Base-by-base conservation (phyloP, 2,329 filamentous ascomycete species). In the Rasamsonia emersonii region DNA sequence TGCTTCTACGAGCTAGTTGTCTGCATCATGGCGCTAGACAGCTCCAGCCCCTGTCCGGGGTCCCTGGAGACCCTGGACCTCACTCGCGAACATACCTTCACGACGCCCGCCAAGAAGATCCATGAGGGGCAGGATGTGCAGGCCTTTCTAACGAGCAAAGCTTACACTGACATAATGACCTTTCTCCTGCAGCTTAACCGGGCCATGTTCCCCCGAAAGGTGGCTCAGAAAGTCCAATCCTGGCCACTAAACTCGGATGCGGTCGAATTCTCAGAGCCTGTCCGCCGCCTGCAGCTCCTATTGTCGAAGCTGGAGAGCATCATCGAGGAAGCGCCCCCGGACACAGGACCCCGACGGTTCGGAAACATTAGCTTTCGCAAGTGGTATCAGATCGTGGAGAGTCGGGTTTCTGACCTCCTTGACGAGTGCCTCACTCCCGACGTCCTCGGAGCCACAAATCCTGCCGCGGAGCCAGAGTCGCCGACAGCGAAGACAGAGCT, bases 101-200 rank as follows among this genome's bases (percentile, higher is more conserved):
- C 66, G 32, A 63, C 65, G 24, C 91, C 91, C 0, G 53, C 56
- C 35, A 98, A 96, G 59, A 71, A 71, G 50, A 98, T 98, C 62
- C 72, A 93, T 61, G 83, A 91, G 48, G 80, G 80, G 35, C 66
- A 79, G 38, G 86, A 96, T 67, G 82, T 98, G 33, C 59, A 74
- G 13, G 74, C 72, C 41, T 98, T 96, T 58, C 74, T 93, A 32
- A 73, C 71, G 6, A 86, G 84, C 29, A 75, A 74, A 44, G 91
- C 86, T 26, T 95, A 96, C 61, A 73, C 77, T 37, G 86, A 95
- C 53, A 83, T 98, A 33, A 82, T 85, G 58, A 72, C 75, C 28
- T 96, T 94, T 56, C 66, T 96, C 28, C 70, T 93, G 43, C 91
- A 96, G 61, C 77, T 98, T 29, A 96, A 94, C 57, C 77, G 80